Evolutionary conservation across 129 eudicot genomes (phyloP).

Genomic region (Escallonia rubra): DNA sequence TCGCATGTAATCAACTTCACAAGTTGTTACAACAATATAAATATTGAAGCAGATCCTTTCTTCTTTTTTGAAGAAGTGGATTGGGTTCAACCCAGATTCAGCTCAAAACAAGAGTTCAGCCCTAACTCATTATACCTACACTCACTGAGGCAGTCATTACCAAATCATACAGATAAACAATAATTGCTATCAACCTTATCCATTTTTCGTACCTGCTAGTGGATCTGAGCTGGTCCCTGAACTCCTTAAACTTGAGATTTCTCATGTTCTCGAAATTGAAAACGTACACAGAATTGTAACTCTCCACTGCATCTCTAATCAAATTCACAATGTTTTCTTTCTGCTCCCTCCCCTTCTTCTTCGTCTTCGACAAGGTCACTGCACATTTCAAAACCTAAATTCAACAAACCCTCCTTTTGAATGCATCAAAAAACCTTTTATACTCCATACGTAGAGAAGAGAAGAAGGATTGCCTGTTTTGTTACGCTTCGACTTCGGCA

Average conservation of each 20-base stretch:
- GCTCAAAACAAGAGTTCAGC: too few relatives aligned
- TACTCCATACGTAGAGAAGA: not conserved
- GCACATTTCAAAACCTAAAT: slow-evolving; percentile 9
- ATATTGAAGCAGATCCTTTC: too few relatives aligned
- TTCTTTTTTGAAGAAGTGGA: too few relatives aligned
- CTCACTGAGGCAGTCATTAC: too few relatives aligned
- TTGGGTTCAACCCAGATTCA: too few relatives aligned
- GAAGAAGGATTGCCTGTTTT: slow-evolving; percentile 31
- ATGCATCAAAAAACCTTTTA: not conserved
- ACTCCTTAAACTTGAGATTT: slow-evolving; percentile 80
- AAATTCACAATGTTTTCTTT: slow-evolving; percentile 70
- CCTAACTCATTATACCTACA: too few relatives aligned
- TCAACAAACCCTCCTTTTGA: not conserved
- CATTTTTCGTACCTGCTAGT: slow-evolving; percentile 46
- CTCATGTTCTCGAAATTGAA: slow-evolving; percentile 83
- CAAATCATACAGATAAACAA: too few relatives aligned
- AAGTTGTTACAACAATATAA: too few relatives aligned
- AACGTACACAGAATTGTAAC: slow-evolving; percentile 59
- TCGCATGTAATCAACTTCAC: too few relatives aligned
- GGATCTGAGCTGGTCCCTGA: slow-evolving; percentile 65
- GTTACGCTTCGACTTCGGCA: slow-evolving; percentile 82
- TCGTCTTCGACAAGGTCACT: slow-evolving; percentile 92
- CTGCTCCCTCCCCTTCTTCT: slow-evolving; percentile 88
- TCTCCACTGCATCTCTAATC: slow-evolving; percentile 62
- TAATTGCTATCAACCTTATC: too few relatives aligned